Evolutionary conservation across 1,139 yeast species (phyloP).

Genomic region (Meyerozyma smithsonii): DNA sequence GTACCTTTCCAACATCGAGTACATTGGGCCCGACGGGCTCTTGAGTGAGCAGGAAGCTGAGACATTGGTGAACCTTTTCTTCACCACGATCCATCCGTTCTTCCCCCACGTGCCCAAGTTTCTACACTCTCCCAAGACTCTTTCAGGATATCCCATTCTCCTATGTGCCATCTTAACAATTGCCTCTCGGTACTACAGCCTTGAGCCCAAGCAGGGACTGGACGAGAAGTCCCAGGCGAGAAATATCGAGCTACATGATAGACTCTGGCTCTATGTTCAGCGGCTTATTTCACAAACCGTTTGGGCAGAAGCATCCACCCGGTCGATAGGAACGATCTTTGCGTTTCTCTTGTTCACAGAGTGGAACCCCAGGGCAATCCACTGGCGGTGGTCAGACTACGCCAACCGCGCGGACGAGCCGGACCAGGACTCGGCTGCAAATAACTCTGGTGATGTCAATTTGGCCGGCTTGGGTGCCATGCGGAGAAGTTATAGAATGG

Average conservation of each 20-base stretch:
- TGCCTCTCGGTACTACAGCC: slow-evolving; percentile 67
- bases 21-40: slow-evolving; percentile 59
- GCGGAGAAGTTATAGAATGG: slow-evolving; percentile 83
- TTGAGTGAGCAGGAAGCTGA: slow-evolving; percentile 67
- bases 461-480: slow-evolving; percentile 80
- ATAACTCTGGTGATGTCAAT: slow-evolving; percentile 34
- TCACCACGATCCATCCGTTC: slow-evolving; percentile 79
- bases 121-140: slow-evolving; percentile 57
- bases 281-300: slow-evolving; percentile 78
- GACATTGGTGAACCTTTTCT: slow-evolving; percentile 58
- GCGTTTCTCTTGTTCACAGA: slow-evolving; percentile 86
- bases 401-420: slow-evolving; percentile 54
- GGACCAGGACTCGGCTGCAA: slow-evolving; percentile 11
- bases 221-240: slow-evolving; percentile 28
- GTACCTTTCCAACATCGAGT: slow-evolving; percentile 55
- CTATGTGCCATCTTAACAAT: slow-evolving; percentile 78
- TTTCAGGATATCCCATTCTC: slow-evolving; percentile 76
- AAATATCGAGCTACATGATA: slow-evolving; percentile 65
- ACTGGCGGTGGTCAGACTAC: slow-evolving; percentile 83
- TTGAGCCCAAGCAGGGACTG: slow-evolving; percentile 32
- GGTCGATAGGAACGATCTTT: slow-evolving; percentile 81
- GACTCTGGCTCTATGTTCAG: slow-evolving; percentile 82
- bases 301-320: slow-evolving; percentile 91
- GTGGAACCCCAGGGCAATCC: slow-evolving; percentile 94
- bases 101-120: slow-evolving; percentile 82